Evolutionary conservation across 163 green algal genomes (phyloP).

Genomic region (Prototheca stagnorum): DNA sequence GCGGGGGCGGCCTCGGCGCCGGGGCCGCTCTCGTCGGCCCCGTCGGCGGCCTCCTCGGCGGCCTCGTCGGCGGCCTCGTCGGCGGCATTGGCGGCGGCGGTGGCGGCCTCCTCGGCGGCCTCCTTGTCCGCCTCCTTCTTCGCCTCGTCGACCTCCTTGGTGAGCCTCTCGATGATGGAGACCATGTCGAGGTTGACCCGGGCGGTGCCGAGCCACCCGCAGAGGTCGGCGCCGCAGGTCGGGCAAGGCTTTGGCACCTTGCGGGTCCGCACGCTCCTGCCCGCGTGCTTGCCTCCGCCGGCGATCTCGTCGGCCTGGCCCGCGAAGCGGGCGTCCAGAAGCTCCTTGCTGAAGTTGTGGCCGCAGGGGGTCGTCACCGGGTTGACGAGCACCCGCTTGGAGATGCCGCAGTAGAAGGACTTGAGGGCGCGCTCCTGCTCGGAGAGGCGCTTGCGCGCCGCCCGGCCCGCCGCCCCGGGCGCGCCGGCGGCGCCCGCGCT

Average conservation of each 20-base stretch:
- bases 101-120: background rate
- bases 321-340: conserved; percentile 50
- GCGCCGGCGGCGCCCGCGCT: conserved; percentile 2
- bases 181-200: conserved; percentile 43
- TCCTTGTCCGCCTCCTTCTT: conserved; percentile 1
- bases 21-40: too few species aligned
- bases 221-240: conserved; percentile 47
- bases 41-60: background rate
- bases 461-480: too few species aligned
- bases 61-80: background rate
- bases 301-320: conserved; percentile 21
- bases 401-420: conserved; percentile 67
- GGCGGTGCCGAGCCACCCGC: conserved; percentile 47
- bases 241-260: conserved; percentile 64
- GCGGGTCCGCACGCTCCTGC: conserved; percentile 38
- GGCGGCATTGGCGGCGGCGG: background rate
- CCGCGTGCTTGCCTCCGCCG: conserved; percentile 2
- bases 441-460: conserved; percentile 23
- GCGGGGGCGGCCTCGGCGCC: too few species aligned
- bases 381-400: conserved; percentile 35
- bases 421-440: conserved; percentile 35
- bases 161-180: conserved; percentile 39
- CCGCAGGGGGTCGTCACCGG: conserved; percentile 64
- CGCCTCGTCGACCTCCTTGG: conserved; percentile 17
- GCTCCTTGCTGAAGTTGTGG: conserved; percentile 82